Percentiles rank a stretch among this genome's conserved stretches.
phyloP scores from a whole-genome alignment of 805 yeast genomes.

The Wickerhamiella kurtzmanii region DNA sequence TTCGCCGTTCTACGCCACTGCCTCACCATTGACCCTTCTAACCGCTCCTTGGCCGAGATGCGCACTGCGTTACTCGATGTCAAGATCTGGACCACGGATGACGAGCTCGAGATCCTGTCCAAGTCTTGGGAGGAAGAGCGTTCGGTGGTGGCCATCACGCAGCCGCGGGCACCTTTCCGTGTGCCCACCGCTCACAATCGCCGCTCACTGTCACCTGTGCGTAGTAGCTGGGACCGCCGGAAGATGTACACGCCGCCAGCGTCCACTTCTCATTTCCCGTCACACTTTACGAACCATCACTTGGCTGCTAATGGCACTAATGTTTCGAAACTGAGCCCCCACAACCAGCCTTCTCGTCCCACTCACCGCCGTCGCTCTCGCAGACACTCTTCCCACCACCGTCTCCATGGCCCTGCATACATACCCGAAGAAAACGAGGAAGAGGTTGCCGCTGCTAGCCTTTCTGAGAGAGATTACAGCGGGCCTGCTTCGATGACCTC shows the following conservation, averaged over 20 bases:
- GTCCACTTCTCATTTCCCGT: slow-evolving; percentile 1
- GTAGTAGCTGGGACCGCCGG: slow-evolving; percentile 16
- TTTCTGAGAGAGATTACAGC: too few species aligned
- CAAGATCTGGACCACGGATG: slow-evolving; percentile 70
- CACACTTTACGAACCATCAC: not conserved
- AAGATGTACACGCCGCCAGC: slow-evolving; percentile 21
- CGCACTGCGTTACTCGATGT: slow-evolving; percentile 46
- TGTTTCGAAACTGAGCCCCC: not conserved
- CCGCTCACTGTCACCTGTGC: slow-evolving; percentile 10
- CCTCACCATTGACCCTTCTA: slow-evolving; percentile 73
- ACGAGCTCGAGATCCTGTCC: slow-evolving; percentile 38
- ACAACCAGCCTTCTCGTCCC: slow-evolving; percentile 1
- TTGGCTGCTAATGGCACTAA: not conserved
- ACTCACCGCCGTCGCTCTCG: not conserved
- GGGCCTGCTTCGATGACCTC: too few species aligned
- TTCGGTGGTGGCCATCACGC: slow-evolving; percentile 13
- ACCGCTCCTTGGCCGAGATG: slow-evolving; percentile 55
- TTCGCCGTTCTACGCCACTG: slow-evolving; percentile 70
- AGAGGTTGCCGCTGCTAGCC: slow-evolving; percentile 1
- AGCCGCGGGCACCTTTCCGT: slow-evolving; percentile 17
- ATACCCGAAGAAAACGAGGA: slow-evolving; percentile 12
- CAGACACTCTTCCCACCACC: not conserved
- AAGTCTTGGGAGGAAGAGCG: not conserved
- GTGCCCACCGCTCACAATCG: slow-evolving; percentile 19
- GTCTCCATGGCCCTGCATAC: not conserved